phyloP scores from a whole-genome alignment of 2,329 filamentous ascomycete species.

The Hypoxylon sp. region DNA sequence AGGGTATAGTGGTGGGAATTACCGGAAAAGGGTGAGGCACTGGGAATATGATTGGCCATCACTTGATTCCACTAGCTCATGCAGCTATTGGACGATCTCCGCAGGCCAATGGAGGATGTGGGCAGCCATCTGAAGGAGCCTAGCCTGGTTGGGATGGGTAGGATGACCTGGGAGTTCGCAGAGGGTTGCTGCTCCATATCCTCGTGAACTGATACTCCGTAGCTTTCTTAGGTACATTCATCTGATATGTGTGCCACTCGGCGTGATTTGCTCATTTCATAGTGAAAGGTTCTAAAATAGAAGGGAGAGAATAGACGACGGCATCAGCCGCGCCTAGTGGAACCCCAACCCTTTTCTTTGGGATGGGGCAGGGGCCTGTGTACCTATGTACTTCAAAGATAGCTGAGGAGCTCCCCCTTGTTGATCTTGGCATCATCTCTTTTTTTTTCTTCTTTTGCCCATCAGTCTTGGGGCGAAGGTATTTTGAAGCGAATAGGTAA shows the following conservation, averaged over 20 bases:
- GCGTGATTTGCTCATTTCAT: constrained; percentile 50
- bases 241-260: constrained; percentile 47
- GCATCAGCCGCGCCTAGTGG: constrained; percentile 46
- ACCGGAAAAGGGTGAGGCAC: constrained; percentile 38
- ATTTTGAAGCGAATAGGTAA: constrained; percentile 7
- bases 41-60: constrained; percentile 43
- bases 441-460: constrained; percentile 24
- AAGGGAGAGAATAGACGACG: constrained; percentile 38
- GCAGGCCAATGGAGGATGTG: constrained; percentile 36
- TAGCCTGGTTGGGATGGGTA: constrained; percentile 35
- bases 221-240: constrained; percentile 40
- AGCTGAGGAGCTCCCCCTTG: constrained; percentile 17
- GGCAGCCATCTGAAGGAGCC: constrained; percentile 37
- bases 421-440: constrained; percentile 27
- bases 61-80: constrained; percentile 35
- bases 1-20: constrained; percentile 36
- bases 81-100: constrained; percentile 46
- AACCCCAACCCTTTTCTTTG: constrained; percentile 40
- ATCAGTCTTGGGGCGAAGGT: constrained; percentile 14
- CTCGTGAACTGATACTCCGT: constrained; percentile 37
- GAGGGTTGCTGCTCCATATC: constrained; percentile 32
- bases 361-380: constrained; percentile 24
- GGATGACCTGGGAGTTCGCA: constrained; percentile 41
- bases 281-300: constrained; percentile 42
- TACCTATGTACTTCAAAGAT: constrained; percentile 27